Conservation (phyloP, 257 asterid genomes). For the Craterostigma plantagineum region DNA sequence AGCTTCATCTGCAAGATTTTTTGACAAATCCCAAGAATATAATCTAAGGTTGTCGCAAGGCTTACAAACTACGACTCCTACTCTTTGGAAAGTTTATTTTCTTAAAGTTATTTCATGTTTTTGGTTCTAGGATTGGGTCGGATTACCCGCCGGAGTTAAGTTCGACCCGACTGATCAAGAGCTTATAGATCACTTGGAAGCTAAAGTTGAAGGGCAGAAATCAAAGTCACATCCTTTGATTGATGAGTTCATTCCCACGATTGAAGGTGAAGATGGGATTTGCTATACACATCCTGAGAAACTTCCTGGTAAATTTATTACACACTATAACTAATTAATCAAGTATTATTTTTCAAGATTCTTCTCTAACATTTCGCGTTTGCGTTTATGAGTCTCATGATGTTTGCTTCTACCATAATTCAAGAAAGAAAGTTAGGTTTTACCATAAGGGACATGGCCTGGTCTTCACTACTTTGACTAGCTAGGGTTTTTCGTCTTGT, state of each 20-base stretch:
- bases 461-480: constrained; percentile 4
- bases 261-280: constrained; percentile 42
- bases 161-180: constrained; percentile 99
- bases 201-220: constrained; percentile 62
- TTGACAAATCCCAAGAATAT: background rate
- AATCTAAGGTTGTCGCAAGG: constrained; percentile 7
- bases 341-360: background rate
- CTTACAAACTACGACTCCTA: constrained; percentile 11
- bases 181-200: constrained; percentile 91
- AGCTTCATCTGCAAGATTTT: constrained; percentile 23
- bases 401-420: background rate
- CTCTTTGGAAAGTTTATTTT: constrained; percentile 4
- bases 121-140: constrained; percentile 70
- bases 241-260: constrained; percentile 34
- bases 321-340: too few species aligned
- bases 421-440: background rate
- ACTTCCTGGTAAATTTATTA: constrained; percentile 41
- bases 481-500: constrained; percentile 22
- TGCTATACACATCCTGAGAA: constrained; percentile 45
- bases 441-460: constrained; percentile 2
- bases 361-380: background rate
- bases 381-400: background rate
- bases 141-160: constrained; percentile 96
- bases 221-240: constrained; percentile 93
- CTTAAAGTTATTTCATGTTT: background rate